Evolutionary conservation across 1,284 basidiomycete genomes (phyloP).

Genomic region (Puccinia polysora): DNA sequence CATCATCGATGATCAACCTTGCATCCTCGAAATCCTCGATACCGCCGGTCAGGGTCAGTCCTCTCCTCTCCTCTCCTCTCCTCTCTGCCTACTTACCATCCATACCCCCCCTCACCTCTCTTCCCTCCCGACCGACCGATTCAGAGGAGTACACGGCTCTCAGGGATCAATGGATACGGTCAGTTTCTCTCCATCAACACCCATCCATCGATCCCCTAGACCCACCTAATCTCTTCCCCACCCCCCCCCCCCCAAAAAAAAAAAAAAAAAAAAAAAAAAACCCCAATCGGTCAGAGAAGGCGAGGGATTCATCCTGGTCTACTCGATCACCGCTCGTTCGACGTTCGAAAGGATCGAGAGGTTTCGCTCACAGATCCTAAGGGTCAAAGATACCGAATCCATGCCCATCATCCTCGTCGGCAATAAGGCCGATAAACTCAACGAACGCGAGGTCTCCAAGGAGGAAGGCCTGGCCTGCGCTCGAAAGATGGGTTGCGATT

Average conservation of each 20-base stretch:
- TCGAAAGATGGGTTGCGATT: slow-evolving; percentile 50
- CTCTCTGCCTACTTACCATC: background rate
- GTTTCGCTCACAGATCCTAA: slow-evolving; percentile 51
- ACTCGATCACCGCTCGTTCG: slow-evolving; percentile 50
- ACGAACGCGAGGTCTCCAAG: slow-evolving; percentile 49
- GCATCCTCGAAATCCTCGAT: slow-evolving; percentile 52
- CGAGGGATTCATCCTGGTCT: slow-evolving; percentile 51
- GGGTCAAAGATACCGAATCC: slow-evolving; percentile 52
- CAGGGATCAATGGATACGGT: slow-evolving; percentile 51
- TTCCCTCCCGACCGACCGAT: background rate
- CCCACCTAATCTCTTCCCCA: too few species aligned
- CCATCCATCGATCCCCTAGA: too few species aligned
- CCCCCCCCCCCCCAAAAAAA: too few species aligned
- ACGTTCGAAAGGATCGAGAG: slow-evolving; percentile 51
- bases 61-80: background rate
- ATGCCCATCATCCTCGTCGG: slow-evolving; percentile 52
- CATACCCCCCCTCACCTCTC: background rate
- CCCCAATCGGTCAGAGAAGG: slow-evolving; percentile 49
- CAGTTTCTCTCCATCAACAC: too few species aligned
- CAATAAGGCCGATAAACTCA: slow-evolving; percentile 52
- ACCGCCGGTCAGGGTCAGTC: slow-evolving; percentile 50
- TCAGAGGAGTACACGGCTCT: slow-evolving; percentile 52
- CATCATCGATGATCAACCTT: slow-evolving; percentile 52
- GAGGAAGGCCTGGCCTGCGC: slow-evolving; percentile 51
- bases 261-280: too few species aligned